Percentiles rank a stretch among this genome's conserved stretches.
These are phyloP conservation scores for Lactarius sanguifluus DNA, from an alignment of 768 basidiomycete species.

Conservation along the genomic window DNA sequence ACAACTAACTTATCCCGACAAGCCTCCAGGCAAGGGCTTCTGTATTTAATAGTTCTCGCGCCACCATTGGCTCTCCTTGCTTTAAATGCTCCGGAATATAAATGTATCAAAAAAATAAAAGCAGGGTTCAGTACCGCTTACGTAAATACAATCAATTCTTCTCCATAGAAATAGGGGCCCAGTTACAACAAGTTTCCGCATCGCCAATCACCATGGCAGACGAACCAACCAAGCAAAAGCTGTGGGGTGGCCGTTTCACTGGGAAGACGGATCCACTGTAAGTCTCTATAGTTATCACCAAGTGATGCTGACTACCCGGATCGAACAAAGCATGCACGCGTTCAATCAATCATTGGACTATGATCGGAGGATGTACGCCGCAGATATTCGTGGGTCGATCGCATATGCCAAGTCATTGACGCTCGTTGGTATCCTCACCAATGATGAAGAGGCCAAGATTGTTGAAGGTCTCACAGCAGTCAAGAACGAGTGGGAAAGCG, in stretches of 20 bases:
- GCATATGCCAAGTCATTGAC: constrained; percentile 90
- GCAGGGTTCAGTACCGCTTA: no score
- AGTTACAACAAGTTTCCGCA: not conserved
- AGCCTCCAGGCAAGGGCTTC: no score
- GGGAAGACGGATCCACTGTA: constrained; percentile 86
- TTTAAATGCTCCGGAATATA: no score
- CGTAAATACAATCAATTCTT: no score
- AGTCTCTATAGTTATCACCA: constrained; percentile 31
- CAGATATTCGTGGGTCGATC: constrained; percentile 91
- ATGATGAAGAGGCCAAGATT: constrained; percentile 71
- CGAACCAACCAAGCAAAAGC: constrained; percentile 61
- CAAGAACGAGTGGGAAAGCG: constrained; percentile 80
- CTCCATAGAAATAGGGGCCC: no score
- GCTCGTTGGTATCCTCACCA: constrained; percentile 76
- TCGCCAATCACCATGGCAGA: constrained; percentile 35
- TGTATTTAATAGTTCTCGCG: no score
- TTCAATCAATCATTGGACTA: constrained; percentile 97
- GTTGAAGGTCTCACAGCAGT: constrained; percentile 73
- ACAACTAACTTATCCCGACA: no score
- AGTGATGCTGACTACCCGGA: constrained; percentile 20
- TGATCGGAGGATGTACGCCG: constrained; percentile 91
- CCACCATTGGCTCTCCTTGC: no score
- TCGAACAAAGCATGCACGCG: constrained; percentile 76
- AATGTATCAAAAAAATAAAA: no score
- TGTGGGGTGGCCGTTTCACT: constrained; percentile 89